Conservation (phyloP, 2,329 filamentous ascomycete genomes). For the Microsporum canis region DNA sequence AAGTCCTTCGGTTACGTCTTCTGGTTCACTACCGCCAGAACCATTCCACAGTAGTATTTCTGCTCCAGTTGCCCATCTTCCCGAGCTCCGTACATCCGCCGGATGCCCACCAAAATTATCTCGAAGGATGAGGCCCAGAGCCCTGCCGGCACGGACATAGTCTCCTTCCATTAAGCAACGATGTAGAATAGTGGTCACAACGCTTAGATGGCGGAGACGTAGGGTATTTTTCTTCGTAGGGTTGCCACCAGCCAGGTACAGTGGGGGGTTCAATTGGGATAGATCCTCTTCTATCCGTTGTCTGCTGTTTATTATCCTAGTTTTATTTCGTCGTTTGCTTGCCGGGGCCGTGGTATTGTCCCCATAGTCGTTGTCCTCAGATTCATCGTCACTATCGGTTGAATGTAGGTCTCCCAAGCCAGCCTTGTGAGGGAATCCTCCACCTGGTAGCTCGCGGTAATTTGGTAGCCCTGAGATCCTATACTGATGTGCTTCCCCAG, state of each 20-base stretch:
- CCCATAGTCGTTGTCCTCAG: neutral
- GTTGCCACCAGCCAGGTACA: constrained; percentile 23
- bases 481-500: constrained; percentile 34
- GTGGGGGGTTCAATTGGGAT: constrained; percentile 23
- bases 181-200: constrained; percentile 59
- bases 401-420: constrained; percentile 2
- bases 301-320: neutral
- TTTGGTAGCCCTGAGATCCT: constrained; percentile 32
- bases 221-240: constrained; percentile 26
- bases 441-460: constrained; percentile 29
- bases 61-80: constrained; percentile 72
- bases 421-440: constrained; percentile 33
- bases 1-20: constrained; percentile 9
- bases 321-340: neutral
- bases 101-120: constrained; percentile 45
- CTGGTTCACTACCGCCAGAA: constrained; percentile 9
- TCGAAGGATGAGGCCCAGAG: constrained; percentile 62
- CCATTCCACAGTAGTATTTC: constrained; percentile 62
- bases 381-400: constrained; percentile 6
- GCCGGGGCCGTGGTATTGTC: neutral
- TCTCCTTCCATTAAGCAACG: constrained; percentile 60
- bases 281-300: constrained; percentile 19
- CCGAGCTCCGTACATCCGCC: constrained; percentile 58
- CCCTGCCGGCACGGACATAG: constrained; percentile 58
- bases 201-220: constrained; percentile 48